phyloP scores from a whole-genome alignment of 805 yeast species.

The Pichia paraexigua region DNA sequence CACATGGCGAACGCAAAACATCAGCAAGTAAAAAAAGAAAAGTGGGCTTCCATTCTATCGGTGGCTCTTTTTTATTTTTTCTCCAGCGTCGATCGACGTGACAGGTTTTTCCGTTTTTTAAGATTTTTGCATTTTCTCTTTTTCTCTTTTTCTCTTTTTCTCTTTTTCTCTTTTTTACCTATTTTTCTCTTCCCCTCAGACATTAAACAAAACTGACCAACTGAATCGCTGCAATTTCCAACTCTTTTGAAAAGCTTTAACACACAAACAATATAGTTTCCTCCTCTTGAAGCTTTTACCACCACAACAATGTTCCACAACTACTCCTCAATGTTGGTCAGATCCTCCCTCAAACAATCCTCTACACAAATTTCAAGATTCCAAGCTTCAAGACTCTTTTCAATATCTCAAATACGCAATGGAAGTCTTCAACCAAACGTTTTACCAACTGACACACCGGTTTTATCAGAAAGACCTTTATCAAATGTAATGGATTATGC shows the following conservation, averaged over 20 bases:
- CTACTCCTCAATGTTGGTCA: neutral
- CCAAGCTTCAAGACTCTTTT: constrained; percentile 4
- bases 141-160: neutral
- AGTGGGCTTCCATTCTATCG: no score
- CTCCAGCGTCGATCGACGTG: no score
- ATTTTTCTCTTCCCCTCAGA: constrained; percentile 5
- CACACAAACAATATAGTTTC: neutral
- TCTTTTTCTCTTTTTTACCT: no score
- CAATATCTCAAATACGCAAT: constrained; percentile 8
- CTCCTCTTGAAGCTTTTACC: neutral
- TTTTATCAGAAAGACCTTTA: constrained; percentile 56
- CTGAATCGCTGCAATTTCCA: constrained; percentile 8
- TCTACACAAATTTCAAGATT: neutral
- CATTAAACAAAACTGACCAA: neutral
- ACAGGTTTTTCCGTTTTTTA: no score
- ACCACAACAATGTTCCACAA: constrained; percentile 3
- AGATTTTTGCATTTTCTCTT: neutral
- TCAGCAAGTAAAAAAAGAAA: no score
- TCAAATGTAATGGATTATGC: constrained; percentile 67
- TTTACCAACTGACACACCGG: constrained; percentile 62
- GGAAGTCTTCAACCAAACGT: constrained; percentile 33
- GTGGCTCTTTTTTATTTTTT: no score
- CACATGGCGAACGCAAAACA: no score
- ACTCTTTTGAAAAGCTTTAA: neutral
- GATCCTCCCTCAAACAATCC: neutral